Evolutionary conservation across 2,329 filamentous ascomycete genomes (phyloP), one percentile per base, ranked within the genome.

Genomic region (Verticillium alfalfae): DNA sequence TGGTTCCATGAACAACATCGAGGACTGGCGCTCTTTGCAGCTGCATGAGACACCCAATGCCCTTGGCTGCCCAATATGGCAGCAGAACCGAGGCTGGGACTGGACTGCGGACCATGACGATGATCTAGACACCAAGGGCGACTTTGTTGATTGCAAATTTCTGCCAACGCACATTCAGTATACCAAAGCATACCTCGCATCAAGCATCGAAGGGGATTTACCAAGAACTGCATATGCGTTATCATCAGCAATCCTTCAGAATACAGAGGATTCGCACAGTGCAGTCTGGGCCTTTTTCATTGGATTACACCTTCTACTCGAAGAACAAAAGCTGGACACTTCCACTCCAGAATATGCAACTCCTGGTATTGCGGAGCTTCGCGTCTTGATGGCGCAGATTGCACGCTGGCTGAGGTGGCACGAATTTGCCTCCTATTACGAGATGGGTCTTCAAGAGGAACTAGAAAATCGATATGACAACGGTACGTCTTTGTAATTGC

Each of bases 311-410:
- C 80, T 98, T 3, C 79, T 96, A n/a, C 83, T 90, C 0, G 94
- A 99, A 72, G 95, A 99, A 72, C 83, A 90, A 65, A 98, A 96
- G 71, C 83, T 99, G 1, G 86, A 91, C 64, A 84, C 88, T 5
- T 79, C 81, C 64, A 74, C 75, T 0, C 75, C 79, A 0, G 79
- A 82, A 58, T 76, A 77, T 45, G 66, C 69, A 2, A 78, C 79
- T 3, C 76, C 78, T 0, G 77, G 80, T 0, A 75, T 78, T 34
- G 72, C 75, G 10, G 80, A 84, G 57, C 69, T 98, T 26, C 85
- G 86, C n/a, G 87, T 90, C 16, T 74, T 97, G 2, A 78, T 98
- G 54, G 88, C 89, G 56, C 94, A 97, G 71, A 81, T 99, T 61
- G 86, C 89, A 1, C 80, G 83, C 60, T 98, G 94, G 93, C 79